Evolutionary conservation across 768 basidiomycete genomes (phyloP), one percentile per base, ranked within the genome.

Genomic region (Tylopilus balloui): DNA sequence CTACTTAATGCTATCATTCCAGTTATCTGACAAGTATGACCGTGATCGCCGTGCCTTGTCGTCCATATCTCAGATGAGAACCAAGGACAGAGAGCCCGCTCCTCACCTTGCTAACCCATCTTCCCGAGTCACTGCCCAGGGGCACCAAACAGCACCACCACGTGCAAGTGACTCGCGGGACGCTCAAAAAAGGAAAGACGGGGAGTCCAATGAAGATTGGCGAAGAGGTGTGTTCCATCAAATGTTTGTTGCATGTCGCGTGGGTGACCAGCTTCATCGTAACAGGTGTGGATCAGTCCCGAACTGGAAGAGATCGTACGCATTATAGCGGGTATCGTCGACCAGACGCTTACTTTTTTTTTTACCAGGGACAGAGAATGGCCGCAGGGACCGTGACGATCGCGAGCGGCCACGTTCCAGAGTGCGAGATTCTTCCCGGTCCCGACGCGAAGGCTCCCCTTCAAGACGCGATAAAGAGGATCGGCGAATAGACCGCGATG

Each of bases 21-120:
- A 92, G 89, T 75, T 92, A 17, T 90, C 89, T 15, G 89, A 92
- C 67, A 90, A 88, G 68, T 92, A 84, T 58, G 89, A 91, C 70
- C 84, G 88, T 37, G 87, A 88, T 64, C 82, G 87, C 41, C 76
- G 88, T 44, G 78, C 78, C 42, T 70, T 81, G 43, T 65, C 67
- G 17, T 56, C 78, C 78, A 56, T 74, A 38, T 62, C 74, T 39
- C 71, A 68, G 47, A 60, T 80, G 45, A 74, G 86, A 40, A 74
- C 68, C 47, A 86, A 86, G 63, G 86, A 89, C 53, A 75, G 86
- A 60, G 88, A 89, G 51, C 54, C 67, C 21, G 78, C 80, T 15
- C 79, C 84, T 27, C 84, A 87, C 67, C 72, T 84, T 35, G 55
- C 71, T 25, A 53, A 75, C 59, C 39, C 70, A 23, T 69, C 76